These are phyloP conservation scores for Apiotrichum gamsii DNA, from an alignment of 1,284 basidiomycete species.

Conservation along the genomic window DNA sequence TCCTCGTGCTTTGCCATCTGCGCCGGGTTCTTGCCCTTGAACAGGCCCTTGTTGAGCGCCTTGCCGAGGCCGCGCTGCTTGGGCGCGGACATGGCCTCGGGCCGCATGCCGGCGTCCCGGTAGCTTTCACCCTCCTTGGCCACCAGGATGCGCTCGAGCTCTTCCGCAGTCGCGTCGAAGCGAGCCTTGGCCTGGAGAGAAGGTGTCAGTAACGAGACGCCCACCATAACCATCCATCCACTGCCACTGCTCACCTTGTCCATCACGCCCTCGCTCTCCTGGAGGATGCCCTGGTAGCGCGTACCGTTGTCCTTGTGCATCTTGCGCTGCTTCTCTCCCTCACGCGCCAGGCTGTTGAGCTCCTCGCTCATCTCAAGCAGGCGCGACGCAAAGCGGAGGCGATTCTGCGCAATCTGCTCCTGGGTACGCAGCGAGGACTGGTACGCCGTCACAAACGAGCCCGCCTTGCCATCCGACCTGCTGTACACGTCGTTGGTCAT, in stretches of 20 bases:
- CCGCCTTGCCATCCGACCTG: slow-evolving; percentile 85
- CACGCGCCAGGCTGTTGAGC: slow-evolving; percentile 72
- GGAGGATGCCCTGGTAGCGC: slow-evolving; percentile 77
- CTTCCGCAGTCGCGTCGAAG: slow-evolving; percentile 85
- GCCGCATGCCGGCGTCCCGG: slow-evolving; percentile 67
- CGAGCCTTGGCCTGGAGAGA: slow-evolving; percentile 60
- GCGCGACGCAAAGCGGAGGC: slow-evolving; percentile 74
- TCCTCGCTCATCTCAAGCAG: slow-evolving; percentile 95
- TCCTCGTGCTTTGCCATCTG: slow-evolving; percentile 93
- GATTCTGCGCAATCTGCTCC: slow-evolving; percentile 80
- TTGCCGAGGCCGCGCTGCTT: slow-evolving; percentile 46
- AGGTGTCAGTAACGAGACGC: too few species aligned
- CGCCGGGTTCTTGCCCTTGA: slow-evolving; percentile 90
- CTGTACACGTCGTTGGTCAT: slow-evolving; percentile 75
- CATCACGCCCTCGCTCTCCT: slow-evolving; percentile 79
- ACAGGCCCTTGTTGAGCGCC: slow-evolving; percentile 84
- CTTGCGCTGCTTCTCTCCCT: slow-evolving; percentile 91
- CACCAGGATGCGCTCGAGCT: slow-evolving; percentile 85
- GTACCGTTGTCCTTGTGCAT: slow-evolving; percentile 83
- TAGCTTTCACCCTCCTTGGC: slow-evolving; percentile 90
- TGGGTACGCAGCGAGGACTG: slow-evolving; percentile 79
- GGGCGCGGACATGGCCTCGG: slow-evolving; percentile 5
- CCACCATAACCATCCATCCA: too few species aligned
- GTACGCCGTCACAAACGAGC: slow-evolving; percentile 84
- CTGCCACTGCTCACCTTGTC: slow-evolving; percentile 74